Conservation (phyloP, 2,329 filamentous ascomycete genomes). For the Pleoardoris graminearum region DNA sequence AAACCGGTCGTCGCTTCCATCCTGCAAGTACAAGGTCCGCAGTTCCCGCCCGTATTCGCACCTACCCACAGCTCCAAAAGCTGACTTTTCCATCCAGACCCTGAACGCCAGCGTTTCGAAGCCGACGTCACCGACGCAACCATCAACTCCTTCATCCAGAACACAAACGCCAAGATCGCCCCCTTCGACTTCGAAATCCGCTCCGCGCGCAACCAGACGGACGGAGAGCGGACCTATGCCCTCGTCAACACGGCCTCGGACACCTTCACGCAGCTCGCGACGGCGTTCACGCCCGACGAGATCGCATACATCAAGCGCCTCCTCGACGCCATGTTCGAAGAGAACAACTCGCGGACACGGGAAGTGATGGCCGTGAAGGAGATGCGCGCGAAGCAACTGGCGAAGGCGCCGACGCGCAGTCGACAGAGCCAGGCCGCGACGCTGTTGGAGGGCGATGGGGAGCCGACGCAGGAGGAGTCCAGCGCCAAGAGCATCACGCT, state of each 20-base stretch:
- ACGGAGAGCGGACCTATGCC: conserved; percentile 71
- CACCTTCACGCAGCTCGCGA: conserved; percentile 82
- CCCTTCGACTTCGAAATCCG: conserved; percentile 88
- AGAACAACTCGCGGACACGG: conserved; percentile 75
- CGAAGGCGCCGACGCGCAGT: conserved; percentile 46
- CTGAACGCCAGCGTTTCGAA: conserved; percentile 53
- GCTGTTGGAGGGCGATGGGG: conserved; percentile 26
- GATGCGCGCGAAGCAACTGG: conserved; percentile 76
- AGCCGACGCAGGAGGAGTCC: conserved; percentile 39
- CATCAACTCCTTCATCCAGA: conserved; percentile 69
- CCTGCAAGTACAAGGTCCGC: conserved; percentile 57
- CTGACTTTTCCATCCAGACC: conserved; percentile 22
- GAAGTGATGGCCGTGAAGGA: conserved; percentile 82
- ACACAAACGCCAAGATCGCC: conserved; percentile 72
- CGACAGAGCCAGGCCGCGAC: conserved; percentile 29
- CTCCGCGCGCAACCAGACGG: conserved; percentile 68
- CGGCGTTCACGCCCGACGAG: conserved; percentile 77
- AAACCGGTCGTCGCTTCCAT: conserved; percentile 76
- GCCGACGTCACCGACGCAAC: conserved; percentile 70
- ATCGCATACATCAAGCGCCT: conserved; percentile 86
- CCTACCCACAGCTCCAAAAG: no score
- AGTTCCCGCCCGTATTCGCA: not conserved
- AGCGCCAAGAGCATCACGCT: conserved; percentile 65
- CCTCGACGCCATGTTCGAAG: conserved; percentile 90
- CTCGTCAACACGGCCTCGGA: conserved; percentile 90